Evolutionary conservation across 2,329 filamentous ascomycete genomes (phyloP).

Genomic region (Arthrobotrys pseudoclavata): DNA sequence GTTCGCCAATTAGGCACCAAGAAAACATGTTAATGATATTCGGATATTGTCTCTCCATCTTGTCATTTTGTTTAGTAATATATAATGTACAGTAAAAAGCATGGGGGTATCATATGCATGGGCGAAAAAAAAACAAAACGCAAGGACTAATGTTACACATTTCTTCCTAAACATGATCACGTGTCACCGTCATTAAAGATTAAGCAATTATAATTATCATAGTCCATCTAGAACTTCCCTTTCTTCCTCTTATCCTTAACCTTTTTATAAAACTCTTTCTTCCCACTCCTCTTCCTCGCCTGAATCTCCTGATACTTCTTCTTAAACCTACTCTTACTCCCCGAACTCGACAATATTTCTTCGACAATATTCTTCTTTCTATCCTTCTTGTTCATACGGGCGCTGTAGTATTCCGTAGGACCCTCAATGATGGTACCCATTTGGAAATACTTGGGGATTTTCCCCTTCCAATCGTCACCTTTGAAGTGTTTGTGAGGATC

Average conservation of each 20-base stretch:
- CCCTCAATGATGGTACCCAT: slow-evolving; percentile 90
- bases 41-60: too few relatives aligned
- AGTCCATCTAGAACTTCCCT: slow-evolving; percentile 28
- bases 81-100: slow-evolving; percentile 50
- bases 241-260: slow-evolving; percentile 74
- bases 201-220: slow-evolving; percentile 2
- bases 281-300: slow-evolving; percentile 83
- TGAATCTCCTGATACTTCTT: slow-evolving; percentile 90
- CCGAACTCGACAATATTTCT: slow-evolving; percentile 80
- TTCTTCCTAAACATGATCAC: slow-evolving; percentile 2
- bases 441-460: slow-evolving; percentile 85
- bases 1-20: background rate
- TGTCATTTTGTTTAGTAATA: background rate
- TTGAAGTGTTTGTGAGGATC: slow-evolving; percentile 93
- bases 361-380: slow-evolving; percentile 88
- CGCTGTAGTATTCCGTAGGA: slow-evolving; percentile 86
- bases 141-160: slow-evolving; percentile 39
- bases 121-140: slow-evolving; percentile 10
- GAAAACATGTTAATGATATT: too few relatives aligned
- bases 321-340: slow-evolving; percentile 79
- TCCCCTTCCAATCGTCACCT: slow-evolving; percentile 78
- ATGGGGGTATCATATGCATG: slow-evolving; percentile 54
- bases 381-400: slow-evolving; percentile 86
- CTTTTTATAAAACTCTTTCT: slow-evolving; percentile 89
- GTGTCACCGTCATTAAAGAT: background rate